These are phyloP conservation scores for Phalaenopsis equestris DNA, from an alignment of 106 monocot species.

Conservation along the genomic window DNA sequence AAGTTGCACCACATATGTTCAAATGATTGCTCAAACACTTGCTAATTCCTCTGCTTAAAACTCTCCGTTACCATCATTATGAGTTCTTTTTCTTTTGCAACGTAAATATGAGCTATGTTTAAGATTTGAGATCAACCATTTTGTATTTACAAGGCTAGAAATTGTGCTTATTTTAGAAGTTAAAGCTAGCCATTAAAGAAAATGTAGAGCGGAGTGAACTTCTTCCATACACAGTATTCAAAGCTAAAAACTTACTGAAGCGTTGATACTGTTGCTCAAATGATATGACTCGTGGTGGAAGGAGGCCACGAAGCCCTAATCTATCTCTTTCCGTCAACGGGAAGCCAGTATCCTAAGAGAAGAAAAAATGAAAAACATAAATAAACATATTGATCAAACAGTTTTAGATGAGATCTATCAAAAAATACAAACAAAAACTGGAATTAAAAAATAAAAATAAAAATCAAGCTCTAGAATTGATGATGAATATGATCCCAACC, in stretches of 20 bases:
- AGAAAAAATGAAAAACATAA: conserved; percentile 3
- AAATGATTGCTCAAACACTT: background rate
- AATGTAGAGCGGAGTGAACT: background rate
- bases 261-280: conserved; percentile 97
- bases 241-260: conserved; percentile 60
- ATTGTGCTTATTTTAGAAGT: background rate
- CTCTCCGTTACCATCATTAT: background rate
- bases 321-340: conserved; percentile 98
- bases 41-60: background rate
- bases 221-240: background rate
- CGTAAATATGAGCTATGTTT: background rate
- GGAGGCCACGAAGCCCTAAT: conserved; percentile 86
- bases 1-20: background rate
- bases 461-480: background rate
- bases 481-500: background rate
- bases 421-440: background rate
- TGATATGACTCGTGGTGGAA: conserved; percentile 94
- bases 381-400: background rate
- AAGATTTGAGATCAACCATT: background rate
- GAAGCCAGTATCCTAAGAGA: conserved; percentile 81
- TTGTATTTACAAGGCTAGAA: background rate
- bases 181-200: background rate
- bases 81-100: background rate
- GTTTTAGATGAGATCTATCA: background rate
- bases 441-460: background rate